phyloP scores from a whole-genome alignment of 495 filamentous ascomycete genomes.

The Lepraria neglecta region DNA sequence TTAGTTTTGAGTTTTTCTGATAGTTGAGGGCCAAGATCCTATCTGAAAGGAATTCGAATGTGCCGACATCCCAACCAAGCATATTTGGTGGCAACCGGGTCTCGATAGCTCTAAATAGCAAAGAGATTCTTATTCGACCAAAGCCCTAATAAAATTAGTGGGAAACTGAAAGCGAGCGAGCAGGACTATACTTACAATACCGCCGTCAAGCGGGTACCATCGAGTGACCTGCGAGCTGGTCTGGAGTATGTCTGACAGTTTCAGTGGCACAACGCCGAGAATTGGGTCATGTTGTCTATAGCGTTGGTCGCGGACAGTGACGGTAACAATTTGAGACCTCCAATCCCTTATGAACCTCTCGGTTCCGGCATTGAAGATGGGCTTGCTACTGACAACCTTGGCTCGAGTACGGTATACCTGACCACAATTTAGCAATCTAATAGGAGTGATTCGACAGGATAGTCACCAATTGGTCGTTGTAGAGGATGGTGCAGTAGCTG shows the following conservation, averaged over 20 bases:
- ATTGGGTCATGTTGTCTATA: conserved; percentile 92
- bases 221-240: conserved; percentile 72
- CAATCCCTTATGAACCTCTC: conserved; percentile 94
- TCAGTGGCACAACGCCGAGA: conserved; percentile 81
- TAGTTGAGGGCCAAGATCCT: conserved; percentile 56
- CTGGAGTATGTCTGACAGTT: conserved; percentile 77
- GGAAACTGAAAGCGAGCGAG: conserved; percentile 46
- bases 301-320: conserved; percentile 79
- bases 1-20: conserved; percentile 55
- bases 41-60: conserved; percentile 74
- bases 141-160: conserved; percentile 65
- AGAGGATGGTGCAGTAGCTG: conserved; percentile 82
- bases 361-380: conserved; percentile 94
- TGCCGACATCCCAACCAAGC: conserved; percentile 89
- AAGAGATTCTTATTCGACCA: conserved; percentile 80
- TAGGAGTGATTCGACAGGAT: background rate
- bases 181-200: conserved; percentile 37
- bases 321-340: conserved; percentile 76
- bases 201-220: conserved; percentile 64
- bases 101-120: conserved; percentile 82
- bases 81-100: conserved; percentile 71
- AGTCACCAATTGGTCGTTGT: conserved; percentile 75
- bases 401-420: conserved; percentile 79
- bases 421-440: background rate
- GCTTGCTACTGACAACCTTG: conserved; percentile 86